Evolutionary conservation across 2,329 filamentous ascomycete species (phyloP).

Genomic region (Tolypocladium guangdongense): DNA sequence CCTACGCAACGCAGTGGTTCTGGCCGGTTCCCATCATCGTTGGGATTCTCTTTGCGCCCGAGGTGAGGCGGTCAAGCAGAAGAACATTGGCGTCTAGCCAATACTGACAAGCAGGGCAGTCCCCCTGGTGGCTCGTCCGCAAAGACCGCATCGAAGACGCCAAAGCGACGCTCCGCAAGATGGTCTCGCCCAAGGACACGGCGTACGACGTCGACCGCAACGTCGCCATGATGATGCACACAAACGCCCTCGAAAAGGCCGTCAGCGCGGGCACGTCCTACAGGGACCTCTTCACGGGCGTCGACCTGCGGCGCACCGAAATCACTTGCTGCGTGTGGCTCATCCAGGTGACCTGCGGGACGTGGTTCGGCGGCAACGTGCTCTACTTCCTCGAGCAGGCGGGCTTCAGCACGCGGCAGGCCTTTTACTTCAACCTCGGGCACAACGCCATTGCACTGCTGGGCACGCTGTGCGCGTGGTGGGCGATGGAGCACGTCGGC

Average conservation of each 20-base stretch:
- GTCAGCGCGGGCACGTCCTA: constrained; percentile 23
- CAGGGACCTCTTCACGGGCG: constrained; percentile 29
- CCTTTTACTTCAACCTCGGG: constrained; percentile 41
- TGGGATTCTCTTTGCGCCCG: constrained; percentile 20
- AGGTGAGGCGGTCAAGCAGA: not conserved
- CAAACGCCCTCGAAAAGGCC: constrained; percentile 15
- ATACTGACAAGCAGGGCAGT: constrained; percentile 1
- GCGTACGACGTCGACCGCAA: constrained; percentile 10
- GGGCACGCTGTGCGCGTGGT: constrained; percentile 64
- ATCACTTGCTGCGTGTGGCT: constrained; percentile 32
- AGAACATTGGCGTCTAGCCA: too few species aligned
- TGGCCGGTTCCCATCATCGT: constrained; percentile 29
- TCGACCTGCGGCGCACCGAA: constrained; percentile 28
- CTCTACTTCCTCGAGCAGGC: constrained; percentile 43
- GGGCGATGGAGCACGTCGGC: constrained; percentile 56
- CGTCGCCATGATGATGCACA: constrained; percentile 32
- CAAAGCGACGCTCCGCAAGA: constrained; percentile 8
- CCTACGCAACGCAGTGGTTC: constrained; percentile 33
- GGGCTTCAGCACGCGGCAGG: constrained; percentile 30
- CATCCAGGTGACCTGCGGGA: constrained; percentile 43
- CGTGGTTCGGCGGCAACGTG: constrained; percentile 44
- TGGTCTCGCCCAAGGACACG: constrained; percentile 6
- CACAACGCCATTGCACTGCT: constrained; percentile 55
- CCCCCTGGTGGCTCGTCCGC: constrained; percentile 33
- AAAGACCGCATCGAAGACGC: constrained; percentile 17